Conservation (phyloP, 148 eudicot species). For the Heliamphora exappendiculata region DNA sequence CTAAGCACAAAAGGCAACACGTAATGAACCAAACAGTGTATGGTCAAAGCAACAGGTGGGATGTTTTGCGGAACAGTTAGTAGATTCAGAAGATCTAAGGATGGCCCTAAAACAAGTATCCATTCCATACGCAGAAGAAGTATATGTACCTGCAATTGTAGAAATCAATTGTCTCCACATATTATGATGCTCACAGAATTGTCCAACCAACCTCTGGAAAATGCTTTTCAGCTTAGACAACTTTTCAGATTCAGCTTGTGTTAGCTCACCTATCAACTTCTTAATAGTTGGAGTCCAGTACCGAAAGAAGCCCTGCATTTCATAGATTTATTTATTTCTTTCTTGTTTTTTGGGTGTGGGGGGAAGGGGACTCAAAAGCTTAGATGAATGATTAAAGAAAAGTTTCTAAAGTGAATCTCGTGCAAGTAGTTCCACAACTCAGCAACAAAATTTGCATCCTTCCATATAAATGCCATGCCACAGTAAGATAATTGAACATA, state of each 20-base stretch:
- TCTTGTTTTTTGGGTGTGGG: no score
- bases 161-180: slow-evolving; percentile 80
- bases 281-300: slow-evolving; percentile 86
- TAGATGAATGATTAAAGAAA: not conserved
- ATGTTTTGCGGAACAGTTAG: not conserved
- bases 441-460: not conserved
- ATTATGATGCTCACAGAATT: slow-evolving; percentile 79
- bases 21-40: not conserved
- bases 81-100: not conserved
- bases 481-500: not conserved
- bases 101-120: not conserved
- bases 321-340: not conserved
- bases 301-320: slow-evolving; percentile 68
- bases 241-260: slow-evolving; percentile 77
- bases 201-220: slow-evolving; percentile 66
- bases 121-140: not conserved
- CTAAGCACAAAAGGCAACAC: not conserved
- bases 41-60: not conserved
- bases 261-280: slow-evolving; percentile 55
- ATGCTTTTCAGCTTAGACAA: slow-evolving; percentile 78
- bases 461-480: not conserved
- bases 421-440: not conserved
- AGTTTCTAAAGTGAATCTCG: not conserved
- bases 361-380: not conserved
- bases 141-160: slow-evolving; percentile 64